These are phyloP conservation scores for Debaryomycetaceae sp. DNA, from an alignment of 1,139 yeast species.

Conservation along the genomic window DNA sequence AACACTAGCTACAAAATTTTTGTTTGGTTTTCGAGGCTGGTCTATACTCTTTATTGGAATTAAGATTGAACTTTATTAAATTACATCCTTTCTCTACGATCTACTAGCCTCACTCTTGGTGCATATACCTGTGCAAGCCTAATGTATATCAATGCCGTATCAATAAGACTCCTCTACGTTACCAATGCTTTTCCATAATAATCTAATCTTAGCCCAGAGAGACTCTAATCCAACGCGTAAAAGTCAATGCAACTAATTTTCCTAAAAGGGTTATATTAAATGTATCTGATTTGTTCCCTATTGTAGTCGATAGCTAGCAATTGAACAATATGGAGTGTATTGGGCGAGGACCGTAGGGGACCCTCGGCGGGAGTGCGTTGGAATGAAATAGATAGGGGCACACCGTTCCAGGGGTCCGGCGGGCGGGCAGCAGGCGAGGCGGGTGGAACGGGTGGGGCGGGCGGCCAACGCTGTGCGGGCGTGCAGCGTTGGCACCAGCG, in stretches of 20 bases:
- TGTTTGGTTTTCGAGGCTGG: not conserved
- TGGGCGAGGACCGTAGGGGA: not conserved
- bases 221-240: conserved; percentile 2
- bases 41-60: not conserved
- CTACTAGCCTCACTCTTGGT: not conserved
- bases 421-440: not conserved
- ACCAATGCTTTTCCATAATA: not conserved
- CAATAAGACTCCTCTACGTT: not conserved
- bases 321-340: not conserved
- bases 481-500: not conserved
- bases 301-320: not conserved
- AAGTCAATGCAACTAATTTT: conserved; percentile 4
- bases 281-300: not conserved
- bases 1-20: not conserved
- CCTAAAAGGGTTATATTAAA: conserved; percentile 4
- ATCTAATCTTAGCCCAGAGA: not conserved
- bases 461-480: not conserved
- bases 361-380: not conserved
- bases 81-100: not conserved
- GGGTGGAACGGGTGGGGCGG: not conserved
- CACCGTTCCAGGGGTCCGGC: not conserved
- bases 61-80: not conserved
- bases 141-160: not conserved
- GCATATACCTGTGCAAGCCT: not conserved
- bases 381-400: not conserved